Percentiles rank a stretch among this genome's conserved stretches.
Evolutionary conservation across 139 green algal species (phyloP).

Genomic region (Micractinium conductrix): DNA sequence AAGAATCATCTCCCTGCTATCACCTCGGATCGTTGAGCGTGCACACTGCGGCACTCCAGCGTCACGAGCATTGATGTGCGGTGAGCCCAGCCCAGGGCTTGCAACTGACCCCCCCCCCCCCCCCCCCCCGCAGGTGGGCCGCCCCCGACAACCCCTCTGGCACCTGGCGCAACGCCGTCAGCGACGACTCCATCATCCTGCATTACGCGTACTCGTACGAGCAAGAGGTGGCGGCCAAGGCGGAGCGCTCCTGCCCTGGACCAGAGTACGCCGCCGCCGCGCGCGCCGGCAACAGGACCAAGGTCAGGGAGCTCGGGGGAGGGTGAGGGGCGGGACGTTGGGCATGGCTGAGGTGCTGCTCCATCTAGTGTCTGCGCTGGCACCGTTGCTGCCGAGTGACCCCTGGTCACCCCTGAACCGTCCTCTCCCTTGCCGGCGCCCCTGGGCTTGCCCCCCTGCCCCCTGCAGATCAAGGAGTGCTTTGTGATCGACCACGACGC

Average conservation of each 20-base stretch:
- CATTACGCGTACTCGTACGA: conserved; percentile 49
- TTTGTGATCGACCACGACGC: conserved; percentile 52
- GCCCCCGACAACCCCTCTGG: conserved; percentile 23
- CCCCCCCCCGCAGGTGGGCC: conserved; percentile 8
- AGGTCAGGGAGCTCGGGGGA: conserved; percentile 9
- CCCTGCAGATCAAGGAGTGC: conserved; percentile 32
- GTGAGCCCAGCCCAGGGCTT: not conserved
- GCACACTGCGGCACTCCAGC: not conserved
- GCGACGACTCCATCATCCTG: conserved; percentile 39
- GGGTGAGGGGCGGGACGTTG: too few relatives aligned
- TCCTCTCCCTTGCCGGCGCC: too few relatives aligned
- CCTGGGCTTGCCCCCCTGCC: too few relatives aligned
- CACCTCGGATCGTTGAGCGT: too few relatives aligned
- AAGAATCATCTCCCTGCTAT: too few relatives aligned
- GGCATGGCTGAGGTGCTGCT: too few relatives aligned
- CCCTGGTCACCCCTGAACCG: too few relatives aligned
- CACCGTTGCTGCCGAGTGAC: too few relatives aligned
- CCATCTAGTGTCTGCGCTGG: too few relatives aligned
- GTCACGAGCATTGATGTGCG: not conserved
- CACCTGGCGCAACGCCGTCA: conserved; percentile 36
- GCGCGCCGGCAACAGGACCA: conserved; percentile 1
- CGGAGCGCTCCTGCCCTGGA: conserved; percentile 43
- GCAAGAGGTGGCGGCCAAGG: conserved; percentile 47
- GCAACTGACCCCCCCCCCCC: not conserved
- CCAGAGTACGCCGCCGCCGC: too few relatives aligned